Evolutionary conservation across 306 rosid genomes (phyloP).

Genomic region (Prunus fruticosa): DNA sequence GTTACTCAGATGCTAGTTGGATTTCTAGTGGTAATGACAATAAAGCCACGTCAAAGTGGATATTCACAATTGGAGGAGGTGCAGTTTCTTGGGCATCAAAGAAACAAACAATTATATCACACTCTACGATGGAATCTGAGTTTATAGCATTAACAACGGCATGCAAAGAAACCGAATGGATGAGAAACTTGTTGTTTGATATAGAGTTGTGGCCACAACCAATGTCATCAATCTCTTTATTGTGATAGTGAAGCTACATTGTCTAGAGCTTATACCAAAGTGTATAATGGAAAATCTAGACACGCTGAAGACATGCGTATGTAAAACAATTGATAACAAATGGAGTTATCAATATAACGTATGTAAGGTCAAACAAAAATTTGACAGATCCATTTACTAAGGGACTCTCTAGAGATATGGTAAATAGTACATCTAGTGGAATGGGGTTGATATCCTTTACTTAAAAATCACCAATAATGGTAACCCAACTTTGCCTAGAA

Average conservation of each 20-base stretch:
- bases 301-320: conserved; percentile 5
- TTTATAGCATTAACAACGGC: not conserved
- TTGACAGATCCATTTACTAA: not conserved
- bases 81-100: not conserved
- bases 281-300: not conserved
- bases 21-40: conserved; percentile 1
- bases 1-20: not conserved
- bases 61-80: not conserved
- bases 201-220: conserved; percentile 6
- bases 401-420: conserved; percentile 10
- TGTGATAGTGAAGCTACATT: not conserved
- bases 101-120: not conserved
- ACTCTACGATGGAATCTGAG: not conserved
- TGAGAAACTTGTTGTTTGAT: not conserved
- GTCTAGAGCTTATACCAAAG: not conserved
- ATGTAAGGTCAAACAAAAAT: not conserved
- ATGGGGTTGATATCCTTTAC: not conserved
- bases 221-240: not conserved
- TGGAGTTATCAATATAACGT: no score
- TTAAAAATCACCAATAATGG: conserved; percentile 22
- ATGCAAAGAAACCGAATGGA: not conserved
- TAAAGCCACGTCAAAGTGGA: not conserved
- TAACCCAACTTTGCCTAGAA: conserved; percentile 11
- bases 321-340: not conserved
- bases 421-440: conserved; percentile 28